phyloP scores from a whole-genome alignment of 768 basidiomycete genomes.

The Auriscalpium microsporum region DNA sequence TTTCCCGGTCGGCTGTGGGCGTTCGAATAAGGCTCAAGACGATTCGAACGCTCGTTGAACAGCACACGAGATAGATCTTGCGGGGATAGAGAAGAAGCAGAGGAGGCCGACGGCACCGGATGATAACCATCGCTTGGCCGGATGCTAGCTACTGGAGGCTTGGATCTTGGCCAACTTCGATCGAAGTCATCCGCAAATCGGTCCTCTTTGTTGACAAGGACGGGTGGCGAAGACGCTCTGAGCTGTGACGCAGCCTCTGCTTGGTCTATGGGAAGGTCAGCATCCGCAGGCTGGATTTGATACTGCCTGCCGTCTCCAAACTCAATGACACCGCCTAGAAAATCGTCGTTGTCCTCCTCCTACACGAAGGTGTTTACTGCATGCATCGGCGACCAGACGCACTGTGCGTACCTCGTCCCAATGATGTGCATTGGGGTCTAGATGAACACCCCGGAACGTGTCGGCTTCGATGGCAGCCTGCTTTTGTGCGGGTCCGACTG shows the following conservation, averaged over 20 bases:
- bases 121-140: constrained; percentile 17
- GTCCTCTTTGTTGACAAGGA: constrained; percentile 74
- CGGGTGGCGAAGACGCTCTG: constrained; percentile 16
- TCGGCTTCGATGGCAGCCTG: constrained; percentile 79
- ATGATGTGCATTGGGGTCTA: constrained; percentile 90
- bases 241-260: neutral
- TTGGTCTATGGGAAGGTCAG: constrained; percentile 15
- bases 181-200: constrained; percentile 93
- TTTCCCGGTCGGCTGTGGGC: constrained; percentile 37
- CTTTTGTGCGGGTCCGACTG: constrained; percentile 44
- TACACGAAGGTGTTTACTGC: constrained; percentile 32
- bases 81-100: constrained; percentile 37
- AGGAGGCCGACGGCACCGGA: constrained; percentile 26
- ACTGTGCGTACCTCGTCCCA: constrained; percentile 85
- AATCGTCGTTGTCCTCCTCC: constrained; percentile 90
- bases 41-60: constrained; percentile 94
- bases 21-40: constrained; percentile 73
- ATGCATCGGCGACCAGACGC: neutral
- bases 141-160: constrained; percentile 37
- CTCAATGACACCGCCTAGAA: constrained; percentile 82
- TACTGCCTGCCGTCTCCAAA: constrained; percentile 94
- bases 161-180: constrained; percentile 87
- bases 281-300: constrained; percentile 54
- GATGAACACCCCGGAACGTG: constrained; percentile 88
- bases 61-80: constrained; percentile 62